phyloP scores from a whole-genome alignment of 2,329 filamentous ascomycete genomes.

The Thelonectria blattea region DNA sequence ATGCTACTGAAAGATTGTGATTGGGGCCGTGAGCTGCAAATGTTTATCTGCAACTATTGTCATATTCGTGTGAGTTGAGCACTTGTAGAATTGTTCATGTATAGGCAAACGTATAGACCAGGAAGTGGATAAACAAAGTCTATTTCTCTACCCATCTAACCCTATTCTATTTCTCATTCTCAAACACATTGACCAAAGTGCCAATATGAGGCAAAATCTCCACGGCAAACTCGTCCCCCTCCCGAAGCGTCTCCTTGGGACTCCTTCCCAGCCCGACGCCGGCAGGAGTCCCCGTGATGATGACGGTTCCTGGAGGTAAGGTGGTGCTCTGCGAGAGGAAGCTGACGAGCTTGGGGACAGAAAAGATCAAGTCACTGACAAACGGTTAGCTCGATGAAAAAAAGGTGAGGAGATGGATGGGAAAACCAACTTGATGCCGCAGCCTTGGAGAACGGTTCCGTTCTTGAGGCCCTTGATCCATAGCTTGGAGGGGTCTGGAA shows the following conservation, averaged over 20 bases:
- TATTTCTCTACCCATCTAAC: too few relatives aligned
- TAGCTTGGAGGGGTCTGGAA: slow-evolving; percentile 63
- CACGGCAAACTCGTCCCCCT: slow-evolving; percentile 63
- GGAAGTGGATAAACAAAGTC: too few relatives aligned
- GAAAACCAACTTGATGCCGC: slow-evolving; percentile 35
- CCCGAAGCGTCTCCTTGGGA: slow-evolving; percentile 69
- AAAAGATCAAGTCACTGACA: slow-evolving; percentile 67
- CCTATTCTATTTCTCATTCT: slow-evolving; percentile 30
- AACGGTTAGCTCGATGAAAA: background rate
- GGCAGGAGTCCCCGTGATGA: slow-evolving; percentile 71
- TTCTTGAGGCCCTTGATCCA: slow-evolving; percentile 63
- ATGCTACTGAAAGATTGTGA: background rate
- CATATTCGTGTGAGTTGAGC: too few relatives aligned
- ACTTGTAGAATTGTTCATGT: too few relatives aligned
- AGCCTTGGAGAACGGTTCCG: slow-evolving; percentile 44
- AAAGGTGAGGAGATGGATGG: too few relatives aligned
- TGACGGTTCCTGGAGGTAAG: slow-evolving; percentile 65
- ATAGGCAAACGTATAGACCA: too few relatives aligned
- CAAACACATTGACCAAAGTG: slow-evolving; percentile 46
- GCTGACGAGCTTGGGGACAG: slow-evolving; percentile 62
- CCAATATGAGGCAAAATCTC: slow-evolving; percentile 51
- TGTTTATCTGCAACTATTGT: too few relatives aligned
- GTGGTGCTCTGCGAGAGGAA: slow-evolving; percentile 68
- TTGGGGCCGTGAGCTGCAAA: too few relatives aligned
- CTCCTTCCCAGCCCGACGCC: slow-evolving; percentile 74